Evolutionary conservation across 2,329 filamentous ascomycete genomes (phyloP).

Genomic region (Beauveria australis): DNA sequence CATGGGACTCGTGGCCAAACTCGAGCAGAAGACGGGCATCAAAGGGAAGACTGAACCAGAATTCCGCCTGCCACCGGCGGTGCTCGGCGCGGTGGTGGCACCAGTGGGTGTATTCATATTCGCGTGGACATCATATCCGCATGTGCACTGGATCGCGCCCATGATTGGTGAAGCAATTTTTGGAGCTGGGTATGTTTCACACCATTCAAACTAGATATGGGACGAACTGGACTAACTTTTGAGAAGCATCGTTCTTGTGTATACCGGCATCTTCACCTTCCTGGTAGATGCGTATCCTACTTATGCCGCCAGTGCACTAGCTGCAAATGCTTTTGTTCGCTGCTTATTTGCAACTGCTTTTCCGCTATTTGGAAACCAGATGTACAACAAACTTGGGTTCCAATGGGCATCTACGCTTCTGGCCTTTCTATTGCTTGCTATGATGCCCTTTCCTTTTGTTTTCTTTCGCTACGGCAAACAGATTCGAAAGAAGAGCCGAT

Average conservation of each 20-base stretch:
- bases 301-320: conserved; percentile 70
- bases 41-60: conserved; percentile 68
- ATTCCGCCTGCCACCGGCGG: conserved; percentile 70
- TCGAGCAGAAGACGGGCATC: conserved; percentile 41
- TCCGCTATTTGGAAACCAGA: conserved; percentile 64
- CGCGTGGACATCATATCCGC: conserved; percentile 71
- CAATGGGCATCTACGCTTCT: conserved; percentile 60
- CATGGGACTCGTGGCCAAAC: conserved; percentile 44
- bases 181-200: conserved; percentile 53
- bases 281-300: conserved; percentile 67
- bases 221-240: background rate
- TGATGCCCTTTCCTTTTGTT: conserved; percentile 57
- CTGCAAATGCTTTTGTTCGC: conserved; percentile 74
- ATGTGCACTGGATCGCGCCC: conserved; percentile 68
- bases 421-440: conserved; percentile 51
- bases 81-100: conserved; percentile 67
- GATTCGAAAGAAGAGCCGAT: conserved; percentile 47
- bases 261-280: conserved; percentile 82
- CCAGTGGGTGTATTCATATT: conserved; percentile 82
- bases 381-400: conserved; percentile 63
- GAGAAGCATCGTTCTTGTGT: conserved; percentile 64
- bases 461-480: conserved; percentile 54
- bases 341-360: conserved; percentile 58
- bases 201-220: background rate
- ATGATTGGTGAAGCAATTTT: conserved; percentile 67